These are phyloP conservation scores for Monosporozyma servazzii DNA, from an alignment of 805 yeast species.

Conservation along the genomic window DNA sequence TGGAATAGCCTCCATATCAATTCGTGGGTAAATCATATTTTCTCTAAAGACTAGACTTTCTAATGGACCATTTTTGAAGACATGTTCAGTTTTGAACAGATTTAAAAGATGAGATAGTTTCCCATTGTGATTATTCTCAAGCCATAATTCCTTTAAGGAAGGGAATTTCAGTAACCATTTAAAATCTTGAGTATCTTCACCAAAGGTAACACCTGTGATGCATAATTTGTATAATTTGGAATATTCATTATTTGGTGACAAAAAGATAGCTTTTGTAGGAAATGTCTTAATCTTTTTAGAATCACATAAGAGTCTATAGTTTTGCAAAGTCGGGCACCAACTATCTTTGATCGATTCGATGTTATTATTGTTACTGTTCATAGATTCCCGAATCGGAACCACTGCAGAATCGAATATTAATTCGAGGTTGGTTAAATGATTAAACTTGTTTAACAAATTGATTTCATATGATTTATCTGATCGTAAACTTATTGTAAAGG, in stretches of 20 bases:
- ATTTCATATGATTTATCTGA: conserved; percentile 16
- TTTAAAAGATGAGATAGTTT: conserved; percentile 14
- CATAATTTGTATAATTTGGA: conserved; percentile 10
- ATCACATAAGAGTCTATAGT: conserved; percentile 20
- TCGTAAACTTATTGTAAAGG: conserved; percentile 13
- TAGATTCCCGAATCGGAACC: conserved; percentile 7
- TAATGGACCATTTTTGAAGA: conserved; percentile 10
- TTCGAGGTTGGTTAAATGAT: conserved; percentile 16
- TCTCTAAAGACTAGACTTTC: conserved; percentile 25
- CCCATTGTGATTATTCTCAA: conserved; percentile 23
- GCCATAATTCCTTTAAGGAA: conserved; percentile 20
- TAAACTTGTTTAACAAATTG: conserved; percentile 11
- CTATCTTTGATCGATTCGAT: conserved; percentile 2
- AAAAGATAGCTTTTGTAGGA: conserved; percentile 11
- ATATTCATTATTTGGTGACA: conserved; percentile 1
- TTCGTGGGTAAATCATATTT: conserved; percentile 6
- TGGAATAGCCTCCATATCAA: conserved; percentile 12
- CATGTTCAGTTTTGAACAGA: conserved; percentile 8
- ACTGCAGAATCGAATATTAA: conserved; percentile 14
- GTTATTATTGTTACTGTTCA: neutral
- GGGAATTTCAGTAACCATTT: conserved; percentile 20
- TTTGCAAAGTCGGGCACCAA: conserved; percentile 14
- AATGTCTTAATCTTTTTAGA: conserved; percentile 11
- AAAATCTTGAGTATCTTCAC: conserved; percentile 5
- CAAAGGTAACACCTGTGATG: conserved; percentile 18